Percentiles rank a stretch among this genome's conserved stretches.
phyloP scores from a whole-genome alignment of 257 asterid species.

The Cruciata laevipes region DNA sequence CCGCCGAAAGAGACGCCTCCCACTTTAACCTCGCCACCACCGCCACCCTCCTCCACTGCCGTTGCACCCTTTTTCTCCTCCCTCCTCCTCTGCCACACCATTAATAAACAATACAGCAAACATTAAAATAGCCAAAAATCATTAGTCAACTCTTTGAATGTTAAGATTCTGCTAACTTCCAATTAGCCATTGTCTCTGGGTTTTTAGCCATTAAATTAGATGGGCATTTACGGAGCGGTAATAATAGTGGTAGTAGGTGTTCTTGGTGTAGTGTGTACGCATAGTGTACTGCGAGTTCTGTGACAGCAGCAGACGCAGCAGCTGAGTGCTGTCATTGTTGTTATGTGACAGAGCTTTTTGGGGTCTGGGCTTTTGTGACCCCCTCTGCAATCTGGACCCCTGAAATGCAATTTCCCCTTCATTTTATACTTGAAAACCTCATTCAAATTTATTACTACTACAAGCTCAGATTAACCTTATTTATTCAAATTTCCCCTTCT shows the following conservation, averaged over 20 bases:
- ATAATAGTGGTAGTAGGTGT: not conserved
- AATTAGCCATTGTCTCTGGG: not conserved
- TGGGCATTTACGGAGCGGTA: not conserved
- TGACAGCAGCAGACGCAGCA: conserved; percentile 17
- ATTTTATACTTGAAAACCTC: not conserved
- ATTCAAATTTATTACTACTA: too few species aligned
- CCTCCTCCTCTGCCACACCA: not conserved
- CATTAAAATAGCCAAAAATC: not conserved
- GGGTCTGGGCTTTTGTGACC: conserved; percentile 25
- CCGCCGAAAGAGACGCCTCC: conserved; percentile 15
- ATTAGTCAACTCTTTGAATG: not conserved
- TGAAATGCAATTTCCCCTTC: conserved; percentile 9
- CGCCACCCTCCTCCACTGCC: not conserved
- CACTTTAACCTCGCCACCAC: conserved; percentile 33
- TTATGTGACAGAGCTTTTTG: conserved; percentile 51
- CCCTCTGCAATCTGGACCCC: conserved; percentile 33
- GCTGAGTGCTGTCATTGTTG: conserved; percentile 41
- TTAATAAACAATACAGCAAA: not conserved
- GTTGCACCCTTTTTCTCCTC: not conserved
- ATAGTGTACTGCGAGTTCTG: conserved; percentile 19
- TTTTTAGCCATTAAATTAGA: not conserved
- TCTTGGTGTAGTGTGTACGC: conserved; percentile 9
- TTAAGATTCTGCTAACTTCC: not conserved
- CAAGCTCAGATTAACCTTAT: too few species aligned
- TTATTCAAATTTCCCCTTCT: conserved; percentile 12